Evolutionary conservation across 2,329 filamentous ascomycete genomes (phyloP).

Genomic region (Cordyceps militaris): DNA sequence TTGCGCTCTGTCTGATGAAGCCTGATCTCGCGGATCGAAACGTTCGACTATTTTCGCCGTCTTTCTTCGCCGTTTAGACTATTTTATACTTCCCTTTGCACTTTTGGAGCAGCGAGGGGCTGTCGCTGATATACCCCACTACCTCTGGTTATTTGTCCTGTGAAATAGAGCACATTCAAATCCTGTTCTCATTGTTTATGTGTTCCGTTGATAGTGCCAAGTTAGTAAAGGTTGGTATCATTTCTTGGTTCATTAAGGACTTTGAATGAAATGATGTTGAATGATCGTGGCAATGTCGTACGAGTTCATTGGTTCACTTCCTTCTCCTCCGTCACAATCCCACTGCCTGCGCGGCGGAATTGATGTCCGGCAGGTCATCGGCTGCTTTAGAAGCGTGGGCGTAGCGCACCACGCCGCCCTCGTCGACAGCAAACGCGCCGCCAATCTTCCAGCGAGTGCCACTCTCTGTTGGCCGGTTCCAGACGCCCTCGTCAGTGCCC

Average conservation of each 20-base stretch:
- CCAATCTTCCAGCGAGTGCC: constrained; percentile 62
- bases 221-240: not conserved
- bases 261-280: not conserved
- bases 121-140: not conserved
- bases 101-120: not conserved
- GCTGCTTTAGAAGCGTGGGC: constrained; percentile 24
- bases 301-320: not conserved
- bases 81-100: not conserved
- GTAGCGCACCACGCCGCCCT: constrained; percentile 25
- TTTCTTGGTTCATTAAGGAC: not conserved
- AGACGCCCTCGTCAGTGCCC: constrained; percentile 56
- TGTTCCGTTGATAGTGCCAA: not conserved
- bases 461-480: constrained; percentile 57
- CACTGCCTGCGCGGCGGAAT: constrained; percentile 23
- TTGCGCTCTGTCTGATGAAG: constrained; percentile 55
- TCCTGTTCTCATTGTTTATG: not conserved
- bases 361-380: constrained; percentile 26
- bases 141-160: not conserved
- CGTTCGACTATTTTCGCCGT: constrained; percentile 8
- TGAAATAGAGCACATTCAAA: not conserved
- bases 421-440: constrained; percentile 51
- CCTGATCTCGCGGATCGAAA: constrained; percentile 18
- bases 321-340: constrained; percentile 13
- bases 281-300: not conserved
- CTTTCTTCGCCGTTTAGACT: constrained; percentile 6